These are phyloP conservation scores for Psidium friedrichsthalianum DNA, from an alignment of 345 rosid genomes.

Conservation along the genomic window DNA sequence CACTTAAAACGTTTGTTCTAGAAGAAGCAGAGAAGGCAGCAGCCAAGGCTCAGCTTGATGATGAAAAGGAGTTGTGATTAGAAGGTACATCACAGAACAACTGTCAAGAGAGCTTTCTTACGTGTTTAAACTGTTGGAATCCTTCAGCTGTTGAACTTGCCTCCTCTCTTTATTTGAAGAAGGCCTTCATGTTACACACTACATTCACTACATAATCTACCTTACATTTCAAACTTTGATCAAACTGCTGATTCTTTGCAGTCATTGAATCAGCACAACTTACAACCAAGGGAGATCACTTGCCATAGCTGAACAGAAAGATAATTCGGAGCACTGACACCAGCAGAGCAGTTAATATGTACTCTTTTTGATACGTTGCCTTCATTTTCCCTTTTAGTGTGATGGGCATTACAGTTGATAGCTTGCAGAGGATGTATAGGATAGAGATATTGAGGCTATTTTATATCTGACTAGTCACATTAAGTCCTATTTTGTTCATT, in stretches of 20 bases:
- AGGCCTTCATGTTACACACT: not conserved
- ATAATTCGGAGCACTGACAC: not conserved
- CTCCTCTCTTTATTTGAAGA: not conserved
- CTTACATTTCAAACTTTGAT: not conserved
- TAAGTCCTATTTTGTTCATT: not conserved
- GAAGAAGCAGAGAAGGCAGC: conserved; percentile 93
- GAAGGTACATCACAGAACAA: not conserved
- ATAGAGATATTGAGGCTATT: not conserved
- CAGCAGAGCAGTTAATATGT: not conserved
- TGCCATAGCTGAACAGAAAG: not conserved
- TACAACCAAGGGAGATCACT: not conserved
- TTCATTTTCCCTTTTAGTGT: not conserved
- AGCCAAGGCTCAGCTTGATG: conserved; percentile 46
- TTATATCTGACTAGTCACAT: not conserved
- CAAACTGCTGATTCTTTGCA: not conserved
- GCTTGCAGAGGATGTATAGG: not conserved
- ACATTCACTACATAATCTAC: not conserved
- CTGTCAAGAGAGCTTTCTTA: not conserved
- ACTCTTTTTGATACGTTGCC: not conserved
- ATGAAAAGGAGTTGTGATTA: conserved; percentile 50
- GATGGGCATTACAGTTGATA: not conserved
- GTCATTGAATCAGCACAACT: not conserved
- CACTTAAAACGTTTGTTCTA: conserved; percentile 57
- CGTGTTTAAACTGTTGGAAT: not conserved
- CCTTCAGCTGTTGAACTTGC: not conserved